These are phyloP conservation scores for Alternaria arborescens DNA, from an alignment of 2,329 filamentous ascomycete genomes.

Conservation along the genomic window DNA sequence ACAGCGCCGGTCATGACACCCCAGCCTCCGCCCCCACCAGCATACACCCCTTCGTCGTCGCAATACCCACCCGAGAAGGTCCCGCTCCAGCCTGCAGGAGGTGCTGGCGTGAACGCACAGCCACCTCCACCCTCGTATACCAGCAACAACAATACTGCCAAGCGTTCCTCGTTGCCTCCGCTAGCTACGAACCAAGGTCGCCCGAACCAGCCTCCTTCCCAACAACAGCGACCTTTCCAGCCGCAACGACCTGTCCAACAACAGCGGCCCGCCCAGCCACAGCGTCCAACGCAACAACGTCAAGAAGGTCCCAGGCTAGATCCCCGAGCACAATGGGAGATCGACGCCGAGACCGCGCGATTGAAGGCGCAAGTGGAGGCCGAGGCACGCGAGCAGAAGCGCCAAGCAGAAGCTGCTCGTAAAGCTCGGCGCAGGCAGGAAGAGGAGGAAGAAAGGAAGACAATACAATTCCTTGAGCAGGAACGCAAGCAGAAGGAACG, in stretches of 20 bases:
- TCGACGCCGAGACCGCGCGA: constrained; percentile 60
- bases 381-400: constrained; percentile 59
- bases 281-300: constrained; percentile 20
- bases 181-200: constrained; percentile 35
- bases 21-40: constrained; percentile 38
- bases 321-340: constrained; percentile 62
- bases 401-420: constrained; percentile 54
- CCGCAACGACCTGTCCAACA: constrained; percentile 12
- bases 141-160: constrained; percentile 25
- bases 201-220: constrained; percentile 20
- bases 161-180: constrained; percentile 42
- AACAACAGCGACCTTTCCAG: constrained; percentile 5
- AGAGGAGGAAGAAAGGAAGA: constrained; percentile 60
- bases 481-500: constrained; percentile 68
- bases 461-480: constrained; percentile 44
- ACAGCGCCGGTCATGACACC: constrained; percentile 47
- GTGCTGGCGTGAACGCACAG: constrained; percentile 25
- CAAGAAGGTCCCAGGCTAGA: constrained; percentile 49
- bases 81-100: constrained; percentile 23
- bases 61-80: constrained; percentile 35
- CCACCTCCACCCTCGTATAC: constrained; percentile 28
- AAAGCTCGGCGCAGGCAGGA: constrained; percentile 67
- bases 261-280: constrained; percentile 11
- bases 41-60: constrained; percentile 29
- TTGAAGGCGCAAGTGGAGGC: constrained; percentile 55